Evolutionary conservation across 2,329 filamentous ascomycete genomes (phyloP).

Genomic region (Cladosporium sp.): DNA sequence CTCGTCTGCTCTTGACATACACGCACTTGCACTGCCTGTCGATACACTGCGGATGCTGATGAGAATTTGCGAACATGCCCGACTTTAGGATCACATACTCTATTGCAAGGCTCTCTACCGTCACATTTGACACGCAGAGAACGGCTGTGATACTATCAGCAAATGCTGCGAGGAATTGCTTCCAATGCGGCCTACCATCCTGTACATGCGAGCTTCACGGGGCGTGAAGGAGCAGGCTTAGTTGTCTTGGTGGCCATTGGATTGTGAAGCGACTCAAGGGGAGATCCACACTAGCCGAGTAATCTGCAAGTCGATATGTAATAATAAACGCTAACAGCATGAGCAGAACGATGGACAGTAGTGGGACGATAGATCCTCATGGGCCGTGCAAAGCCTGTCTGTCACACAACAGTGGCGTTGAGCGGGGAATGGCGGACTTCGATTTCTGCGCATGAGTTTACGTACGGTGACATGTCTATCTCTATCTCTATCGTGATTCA

Average conservation of each 20-base stretch:
- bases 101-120: conserved; percentile 14
- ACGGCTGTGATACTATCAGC: not conserved
- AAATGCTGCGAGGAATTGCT: not conserved
- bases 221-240: not conserved
- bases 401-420: not conserved
- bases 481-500: too few species aligned
- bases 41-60: not conserved
- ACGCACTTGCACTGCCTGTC: conserved; percentile 10
- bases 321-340: not conserved
- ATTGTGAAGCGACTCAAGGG: not conserved
- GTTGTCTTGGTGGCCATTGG: not conserved
- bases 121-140: conserved; percentile 6
- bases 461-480: not conserved
- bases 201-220: conserved; percentile 13
- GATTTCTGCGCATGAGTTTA: not conserved
- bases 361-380: not conserved
- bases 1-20: conserved; percentile 16
- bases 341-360: not conserved
- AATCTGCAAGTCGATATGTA: not conserved
- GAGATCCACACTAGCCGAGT: not conserved
- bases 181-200: not conserved
- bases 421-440: conserved; percentile 2
- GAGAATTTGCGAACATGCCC: not conserved
- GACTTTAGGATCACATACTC: not conserved
- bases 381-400: not conserved